Percentiles rank a stretch among this genome's conserved stretches.
Conservation (phyloP, 2,329 filamentous ascomycete genomes). For the Neofusicoccum umdonicola region DNA sequence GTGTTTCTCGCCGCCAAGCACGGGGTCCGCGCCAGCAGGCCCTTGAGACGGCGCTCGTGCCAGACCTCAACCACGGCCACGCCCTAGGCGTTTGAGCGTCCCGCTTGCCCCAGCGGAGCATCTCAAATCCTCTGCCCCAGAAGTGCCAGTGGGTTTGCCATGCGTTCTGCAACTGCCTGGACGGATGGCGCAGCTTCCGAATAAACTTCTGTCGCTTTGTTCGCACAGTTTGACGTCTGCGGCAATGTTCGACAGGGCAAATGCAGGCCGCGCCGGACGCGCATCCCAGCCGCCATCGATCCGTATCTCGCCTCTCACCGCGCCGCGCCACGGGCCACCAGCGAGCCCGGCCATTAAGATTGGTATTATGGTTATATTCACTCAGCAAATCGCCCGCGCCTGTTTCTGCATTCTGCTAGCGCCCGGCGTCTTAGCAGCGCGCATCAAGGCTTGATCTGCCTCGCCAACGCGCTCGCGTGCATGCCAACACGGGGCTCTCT, state of each 20-base stretch:
- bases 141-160: background rate
- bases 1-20: constrained; percentile 13
- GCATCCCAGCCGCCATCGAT: too few species aligned
- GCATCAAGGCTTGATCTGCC: constrained; percentile 15
- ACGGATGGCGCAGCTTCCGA: constrained; percentile 1
- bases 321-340: background rate
- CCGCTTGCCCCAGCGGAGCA: background rate
- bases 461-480: constrained; percentile 4
- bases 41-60: constrained; percentile 16
- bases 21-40: constrained; percentile 7
- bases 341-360: constrained; percentile 8
- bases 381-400: background rate
- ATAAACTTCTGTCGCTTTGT: background rate
- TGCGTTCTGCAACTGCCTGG: background rate
- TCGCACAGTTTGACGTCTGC: background rate
- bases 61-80: background rate
- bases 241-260: too few species aligned
- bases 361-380: constrained; percentile 15
- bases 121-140: constrained; percentile 14
- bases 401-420: constrained; percentile 18
- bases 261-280: too few species aligned
- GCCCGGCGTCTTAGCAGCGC: constrained; percentile 6
- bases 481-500: constrained; percentile 15
- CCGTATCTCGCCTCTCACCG: too few species aligned
- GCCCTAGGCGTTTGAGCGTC: background rate